A percentile compares a stretch with the other conserved stretches of the same genome.
Evolutionary conservation across 345 rosid genomes (phyloP).

Genomic region (Lumnitzera littorea): DNA sequence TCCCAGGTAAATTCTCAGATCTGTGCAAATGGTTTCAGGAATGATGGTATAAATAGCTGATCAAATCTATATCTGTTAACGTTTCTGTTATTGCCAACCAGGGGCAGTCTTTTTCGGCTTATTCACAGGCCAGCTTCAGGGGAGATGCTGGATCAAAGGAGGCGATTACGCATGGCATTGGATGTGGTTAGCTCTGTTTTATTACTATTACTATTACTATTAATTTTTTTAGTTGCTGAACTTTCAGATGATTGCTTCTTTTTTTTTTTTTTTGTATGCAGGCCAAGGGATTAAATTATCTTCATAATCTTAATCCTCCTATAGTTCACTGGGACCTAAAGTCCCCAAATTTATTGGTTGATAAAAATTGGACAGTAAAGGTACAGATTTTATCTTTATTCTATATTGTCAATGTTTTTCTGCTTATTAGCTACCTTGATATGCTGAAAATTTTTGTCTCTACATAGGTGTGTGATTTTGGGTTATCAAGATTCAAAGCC

Average conservation of each 20-base stretch:
- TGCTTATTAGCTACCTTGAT: neutral
- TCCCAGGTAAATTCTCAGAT: conserved; percentile 49
- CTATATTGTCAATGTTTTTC: neutral
- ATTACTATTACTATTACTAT: neutral
- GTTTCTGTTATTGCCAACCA: conserved; percentile 16
- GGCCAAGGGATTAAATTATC: conserved; percentile 97
- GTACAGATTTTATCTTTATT: conserved; percentile 20
- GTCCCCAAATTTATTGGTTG: conserved; percentile 90
- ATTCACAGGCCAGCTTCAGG: conserved; percentile 84
- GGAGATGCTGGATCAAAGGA: conserved; percentile 79
- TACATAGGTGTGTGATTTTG: conserved; percentile 87
- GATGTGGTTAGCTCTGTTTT: conserved; percentile 64
- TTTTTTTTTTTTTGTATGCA: conserved; percentile 26
- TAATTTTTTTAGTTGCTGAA: neutral
- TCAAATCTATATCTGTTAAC: neutral
- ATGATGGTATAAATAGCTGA: neutral
- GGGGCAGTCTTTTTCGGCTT: conserved; percentile 94
- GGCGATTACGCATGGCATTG: conserved; percentile 82
- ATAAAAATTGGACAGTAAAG: conserved; percentile 95
- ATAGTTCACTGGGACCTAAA: conserved; percentile 97
- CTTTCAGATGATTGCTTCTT: neutral
- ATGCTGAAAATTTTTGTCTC: conserved; percentile 3
- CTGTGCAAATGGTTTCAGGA: neutral
- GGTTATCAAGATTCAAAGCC: conserved; percentile 91
- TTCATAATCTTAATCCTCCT: conserved; percentile 85